Percentiles rank a stretch among this genome's conserved stretches.
phyloP scores from a whole-genome alignment of 2,329 filamentous ascomycete genomes.

The Sporothrix curviconia region DNA sequence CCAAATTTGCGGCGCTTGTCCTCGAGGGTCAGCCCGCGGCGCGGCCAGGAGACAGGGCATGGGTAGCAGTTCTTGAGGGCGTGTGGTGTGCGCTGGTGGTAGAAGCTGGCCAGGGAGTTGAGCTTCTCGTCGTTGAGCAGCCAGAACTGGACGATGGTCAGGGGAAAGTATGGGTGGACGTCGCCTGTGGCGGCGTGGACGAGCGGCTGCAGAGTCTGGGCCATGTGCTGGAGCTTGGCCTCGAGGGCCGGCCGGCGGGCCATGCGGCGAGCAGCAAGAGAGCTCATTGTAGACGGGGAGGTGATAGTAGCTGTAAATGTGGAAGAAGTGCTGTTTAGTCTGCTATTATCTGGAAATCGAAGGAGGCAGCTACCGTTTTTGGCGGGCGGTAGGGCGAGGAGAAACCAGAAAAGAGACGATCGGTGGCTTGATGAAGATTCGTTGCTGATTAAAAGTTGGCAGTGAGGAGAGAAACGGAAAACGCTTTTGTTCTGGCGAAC shows the following conservation, averaged over 20 bases:
- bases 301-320: too few relatives aligned
- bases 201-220: constrained; percentile 58
- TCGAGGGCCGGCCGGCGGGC: constrained; percentile 46
- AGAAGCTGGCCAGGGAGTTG: constrained; percentile 63
- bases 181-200: constrained; percentile 55
- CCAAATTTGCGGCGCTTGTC: constrained; percentile 69
- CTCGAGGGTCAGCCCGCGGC: constrained; percentile 43
- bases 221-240: constrained; percentile 59
- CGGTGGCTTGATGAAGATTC: background rate
- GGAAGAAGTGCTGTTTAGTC: too few relatives aligned
- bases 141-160: constrained; percentile 63
- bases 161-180: constrained; percentile 60
- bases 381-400: background rate
- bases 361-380: background rate
- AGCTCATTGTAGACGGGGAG: background rate
- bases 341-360: too few relatives aligned
- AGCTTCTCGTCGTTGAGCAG: constrained; percentile 65
- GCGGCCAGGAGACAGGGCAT: constrained; percentile 58
- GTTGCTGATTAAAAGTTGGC: background rate
- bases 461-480: background rate
- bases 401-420: constrained; percentile 1
- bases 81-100: constrained; percentile 60
- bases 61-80: constrained; percentile 57
- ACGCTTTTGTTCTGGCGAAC: background rate
- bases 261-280: constrained; percentile 32